Evolutionary conservation across 257 asterid genomes (phyloP).

Genomic region (Jaltomata sinuosa): DNA sequence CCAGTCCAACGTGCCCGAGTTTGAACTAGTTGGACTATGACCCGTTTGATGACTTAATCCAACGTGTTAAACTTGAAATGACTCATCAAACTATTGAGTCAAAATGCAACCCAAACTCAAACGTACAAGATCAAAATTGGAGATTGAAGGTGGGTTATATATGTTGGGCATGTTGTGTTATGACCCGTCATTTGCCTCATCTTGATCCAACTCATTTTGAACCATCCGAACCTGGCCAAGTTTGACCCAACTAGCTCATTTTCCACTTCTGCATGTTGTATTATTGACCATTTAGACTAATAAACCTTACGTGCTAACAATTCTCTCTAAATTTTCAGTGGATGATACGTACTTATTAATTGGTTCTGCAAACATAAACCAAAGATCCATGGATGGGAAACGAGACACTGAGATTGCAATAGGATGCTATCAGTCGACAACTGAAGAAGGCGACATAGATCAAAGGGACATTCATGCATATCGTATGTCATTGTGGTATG

Average conservation of each 20-base stretch:
- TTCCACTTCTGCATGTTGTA: neutral
- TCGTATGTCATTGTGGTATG: conserved; percentile 80
- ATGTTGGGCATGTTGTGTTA: neutral
- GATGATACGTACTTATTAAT: conserved; percentile 67
- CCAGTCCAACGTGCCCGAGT: neutral
- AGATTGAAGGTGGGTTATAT: too few species aligned
- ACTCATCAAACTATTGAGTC: neutral
- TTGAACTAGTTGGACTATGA: neutral
- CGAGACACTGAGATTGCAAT: conserved; percentile 84
- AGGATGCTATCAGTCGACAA: conserved; percentile 61
- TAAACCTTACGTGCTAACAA: neutral
- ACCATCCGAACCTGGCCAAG: neutral
- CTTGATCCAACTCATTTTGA: too few species aligned
- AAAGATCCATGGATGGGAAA: conserved; percentile 88
- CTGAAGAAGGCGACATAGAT: conserved; percentile 16
- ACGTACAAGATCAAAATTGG: neutral
- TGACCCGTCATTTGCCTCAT: neutral
- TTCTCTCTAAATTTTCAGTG: conserved; percentile 27
- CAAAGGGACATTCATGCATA: conserved; percentile 44
- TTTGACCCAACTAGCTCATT: neutral
- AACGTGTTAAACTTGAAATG: neutral
- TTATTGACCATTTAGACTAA: neutral
- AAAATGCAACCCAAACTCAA: neutral
- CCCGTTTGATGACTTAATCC: neutral
- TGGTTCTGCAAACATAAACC: conserved; percentile 89